Base-by-base conservation (phyloP, 768 basidiomycete genomes). In the Epithele typhae region DNA sequence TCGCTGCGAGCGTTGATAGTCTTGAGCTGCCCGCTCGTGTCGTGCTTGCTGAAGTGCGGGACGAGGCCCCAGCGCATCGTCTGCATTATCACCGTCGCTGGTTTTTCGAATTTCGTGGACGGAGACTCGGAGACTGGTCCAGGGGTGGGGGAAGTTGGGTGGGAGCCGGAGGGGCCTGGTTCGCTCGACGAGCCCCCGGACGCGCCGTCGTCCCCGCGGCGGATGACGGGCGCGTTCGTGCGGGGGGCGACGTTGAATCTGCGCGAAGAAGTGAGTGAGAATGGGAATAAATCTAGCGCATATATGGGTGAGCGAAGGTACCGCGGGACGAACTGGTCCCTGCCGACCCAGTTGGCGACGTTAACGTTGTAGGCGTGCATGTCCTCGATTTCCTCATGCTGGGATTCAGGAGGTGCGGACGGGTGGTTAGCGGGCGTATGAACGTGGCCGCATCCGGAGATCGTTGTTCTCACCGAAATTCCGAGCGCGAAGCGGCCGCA, bases 1-100 rank as follows among this genome's bases (percentile, higher is more conserved):
- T 98, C 95, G 2, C 82, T 73, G 17, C 92, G 81, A 0, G 94
- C 93, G 54, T 98, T 98, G 50, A 89, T 95, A 0, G 94, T 96
- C 56, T 78, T 89, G 34, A 92, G 66, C 0, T 72, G 70, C n/a
- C n/a, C n/a, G 40, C 76, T 78, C 51, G 84, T 79, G 52, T 93
- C 88, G 44, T 76, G 70, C 60, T 89, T 90, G 59, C 73, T 79
- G 84, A 84, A 93, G 60, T 87, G 82, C 1, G 89, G 91, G 2
- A 92, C 79, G 1, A 94, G 71, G 6, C 94, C 93, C 93, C 93
- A 97, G 48, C 76, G 83, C 90, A 91, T 92, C 0, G 86, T 84
- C 27, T 90, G 87, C 52, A 94, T 62, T 19, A 86, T 68, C 17
- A 82, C 64, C 11, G 9, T 14, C 35, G 17, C 35, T n/a, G 8